These are phyloP conservation scores for Caulochytrium protostelioides DNA, from an alignment of 371 early-diverging fungal species.

Conservation along the genomic window DNA sequence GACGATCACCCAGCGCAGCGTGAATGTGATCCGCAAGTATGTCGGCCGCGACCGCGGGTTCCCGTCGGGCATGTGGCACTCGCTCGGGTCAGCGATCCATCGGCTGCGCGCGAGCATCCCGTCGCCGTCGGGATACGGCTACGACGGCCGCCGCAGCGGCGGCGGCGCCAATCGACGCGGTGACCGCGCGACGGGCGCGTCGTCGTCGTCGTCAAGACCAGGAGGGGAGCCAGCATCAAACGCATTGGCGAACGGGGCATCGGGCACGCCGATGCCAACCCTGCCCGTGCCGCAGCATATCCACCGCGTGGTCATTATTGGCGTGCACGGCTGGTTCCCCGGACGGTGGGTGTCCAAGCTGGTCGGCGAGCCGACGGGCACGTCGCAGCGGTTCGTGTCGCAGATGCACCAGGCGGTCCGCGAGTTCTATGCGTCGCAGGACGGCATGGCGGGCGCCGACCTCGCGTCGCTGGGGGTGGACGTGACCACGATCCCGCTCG, in stretches of 20 bases:
- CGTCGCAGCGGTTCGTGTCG: constrained; percentile 61
- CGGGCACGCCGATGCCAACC: not conserved
- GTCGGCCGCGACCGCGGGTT: no score
- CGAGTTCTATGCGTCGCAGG: constrained; percentile 9
- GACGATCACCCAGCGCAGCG: no score
- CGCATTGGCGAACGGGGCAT: not conserved
- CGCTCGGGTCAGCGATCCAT: no score
- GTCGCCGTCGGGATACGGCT: no score
- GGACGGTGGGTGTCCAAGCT: constrained; percentile 25
- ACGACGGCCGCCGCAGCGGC: no score
- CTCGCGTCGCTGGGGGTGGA: constrained; percentile 16
- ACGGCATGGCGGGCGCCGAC: constrained; percentile 29
- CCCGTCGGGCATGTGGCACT: no score
- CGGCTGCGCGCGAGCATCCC: no score
- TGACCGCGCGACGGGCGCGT: not conserved
- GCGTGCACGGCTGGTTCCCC: constrained; percentile 83
- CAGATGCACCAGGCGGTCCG: constrained; percentile 36
- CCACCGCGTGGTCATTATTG: constrained; percentile 29
- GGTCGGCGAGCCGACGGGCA: constrained; percentile 79
- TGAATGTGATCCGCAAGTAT: no score
- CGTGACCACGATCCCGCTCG: constrained; percentile 60
- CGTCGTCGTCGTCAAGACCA: not conserved
- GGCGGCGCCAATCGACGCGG: not conserved
- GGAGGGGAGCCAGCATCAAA: not conserved
- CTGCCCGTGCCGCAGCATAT: not conserved